Base-by-base conservation (phyloP, 169 alveolate species). In the Eimeria acervulina region DNA sequence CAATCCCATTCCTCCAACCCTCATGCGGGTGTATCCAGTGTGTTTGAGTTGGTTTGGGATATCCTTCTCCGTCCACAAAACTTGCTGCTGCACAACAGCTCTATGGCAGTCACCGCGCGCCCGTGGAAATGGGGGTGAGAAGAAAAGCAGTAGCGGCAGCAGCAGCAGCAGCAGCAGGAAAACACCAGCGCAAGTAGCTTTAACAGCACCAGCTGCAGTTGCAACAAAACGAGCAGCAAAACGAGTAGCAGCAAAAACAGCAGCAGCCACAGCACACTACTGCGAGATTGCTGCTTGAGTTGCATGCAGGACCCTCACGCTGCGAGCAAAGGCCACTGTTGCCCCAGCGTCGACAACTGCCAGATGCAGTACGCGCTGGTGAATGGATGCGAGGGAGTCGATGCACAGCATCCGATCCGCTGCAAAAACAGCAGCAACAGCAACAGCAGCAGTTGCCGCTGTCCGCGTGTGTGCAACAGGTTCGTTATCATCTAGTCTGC, bases 321-420 rank as follows among this genome's bases (percentile, higher is more conserved):
- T 31, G 59, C 68, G 93, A 61, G 93, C 93, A 26, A 85, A 85
- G 59, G 93, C 93, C 80, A 61, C 80, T 12, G 93, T 61, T 19
- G 93, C 93, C 7, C 93, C 93, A 2, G 93, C 93, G 28, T 42
- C 52, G 44, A 85, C 68, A 59, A 85, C 55, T 26, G 93, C 93
- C 33, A 85, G 80, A 44, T 85, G 80, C 28, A 85, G 12, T 23
- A 85, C 93, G 59, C 93, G 93, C 80, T 85, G 93, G 80, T 85
- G 93, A 28, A 85, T 85, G 61, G 93, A 85, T 6, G 93, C 93
- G 59, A 85, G 93, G 42, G 93, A 85, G 80, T 85, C 93, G 40
- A 61, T 51, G 61, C 93, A 85, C 36, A 85, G 93, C 44, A 85
- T 47, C 59, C 93, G 55, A 38, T 85, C 93, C 21, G 40, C 93